Conservation (phyloP, 495 filamentous ascomycete species). For the Massariosphaeria phaeospora region DNA sequence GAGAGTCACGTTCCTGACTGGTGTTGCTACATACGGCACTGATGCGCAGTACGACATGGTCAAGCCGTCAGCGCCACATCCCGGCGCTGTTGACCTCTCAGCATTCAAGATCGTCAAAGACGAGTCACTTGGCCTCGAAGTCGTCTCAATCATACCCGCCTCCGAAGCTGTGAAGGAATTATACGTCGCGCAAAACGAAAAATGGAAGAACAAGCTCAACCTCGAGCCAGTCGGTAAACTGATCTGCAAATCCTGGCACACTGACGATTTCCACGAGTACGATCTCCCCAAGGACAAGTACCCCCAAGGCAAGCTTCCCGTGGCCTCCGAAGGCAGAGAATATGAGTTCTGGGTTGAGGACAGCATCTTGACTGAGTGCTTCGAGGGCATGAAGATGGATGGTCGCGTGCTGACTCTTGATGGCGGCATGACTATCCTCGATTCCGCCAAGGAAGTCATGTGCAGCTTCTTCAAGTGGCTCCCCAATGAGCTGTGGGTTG, state of each 20-base stretch:
- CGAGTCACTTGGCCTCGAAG: slow-evolving; percentile 54
- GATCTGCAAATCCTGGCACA: slow-evolving; percentile 33
- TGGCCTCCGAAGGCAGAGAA: slow-evolving; percentile 33
- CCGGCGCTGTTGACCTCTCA: slow-evolving; percentile 6
- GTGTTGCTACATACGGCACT: slow-evolving; percentile 38
- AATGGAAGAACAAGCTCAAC: slow-evolving; percentile 15
- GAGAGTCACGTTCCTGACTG: slow-evolving; percentile 41
- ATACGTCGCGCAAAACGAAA: slow-evolving; percentile 42
- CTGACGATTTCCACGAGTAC: slow-evolving; percentile 29
- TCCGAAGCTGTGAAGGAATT: slow-evolving; percentile 40
- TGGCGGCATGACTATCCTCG: slow-evolving; percentile 21
- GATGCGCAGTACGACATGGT: slow-evolving; percentile 31
- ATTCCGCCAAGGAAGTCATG: slow-evolving; percentile 34
- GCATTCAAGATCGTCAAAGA: slow-evolving; percentile 39
- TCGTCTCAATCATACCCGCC: slow-evolving; percentile 47
- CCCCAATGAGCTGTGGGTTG: slow-evolving; percentile 59
- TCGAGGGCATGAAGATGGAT: slow-evolving; percentile 72
- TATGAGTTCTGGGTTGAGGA: slow-evolving; percentile 68
- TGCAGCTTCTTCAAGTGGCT: slow-evolving; percentile 42
- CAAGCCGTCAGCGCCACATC: background rate
- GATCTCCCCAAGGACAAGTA: slow-evolving; percentile 35
- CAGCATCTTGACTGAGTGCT: slow-evolving; percentile 55
- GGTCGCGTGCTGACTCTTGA: slow-evolving; percentile 51
- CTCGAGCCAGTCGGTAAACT: slow-evolving; percentile 40
- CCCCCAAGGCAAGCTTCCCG: slow-evolving; percentile 15